Evolutionary conservation across 805 yeast genomes (phyloP), one percentile per base, ranked within the genome.

Genomic region (Lachancea nothofagi): DNA sequence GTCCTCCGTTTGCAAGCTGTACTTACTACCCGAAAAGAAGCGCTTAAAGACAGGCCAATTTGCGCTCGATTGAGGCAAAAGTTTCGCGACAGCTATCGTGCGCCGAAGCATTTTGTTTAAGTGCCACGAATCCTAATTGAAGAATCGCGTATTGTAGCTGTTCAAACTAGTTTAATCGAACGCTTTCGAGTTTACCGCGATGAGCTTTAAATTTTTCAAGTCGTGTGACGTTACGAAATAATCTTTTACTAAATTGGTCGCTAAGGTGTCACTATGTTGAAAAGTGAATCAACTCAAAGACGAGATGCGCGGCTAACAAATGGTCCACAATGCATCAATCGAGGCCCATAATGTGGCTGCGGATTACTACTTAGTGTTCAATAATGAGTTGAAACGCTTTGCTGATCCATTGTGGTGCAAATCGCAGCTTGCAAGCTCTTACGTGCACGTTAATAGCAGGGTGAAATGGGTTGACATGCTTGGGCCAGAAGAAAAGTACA

Each of bases 311-410:
- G 38, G 38, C 38, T 35, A 35, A 34, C 27, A 12, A 12, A 35
- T 35, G 38, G 32, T 13, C 19, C 17, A 5, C 14, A 20, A 22
- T 14, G 24, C 26, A n/a, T 20, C 34, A 12, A 28, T 35, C 15
- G 38, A 27, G 29, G 26, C 31, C 9, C 38, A 28, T 7, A 28
- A 35, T 28, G 21, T 35, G 12, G 25, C 28, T 9, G 19, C 38
- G 20, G 38, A 36, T 17, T 54, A 54, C 42, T 44, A 41, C 32
- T 44, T 42, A 12, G 38, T 46, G 9, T 54, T 44, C 31, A 46
- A 49, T 26, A 40, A 46, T n/a, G 57, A 54, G 39, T 48, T 49
- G n/a, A 15, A 28, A n/a, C 43, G 40, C 24, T 47, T 50, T 30
- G 33, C 50, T 12, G 44, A 45, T 25, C 49, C 53, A 8, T 40